These are phyloP conservation scores for Saccharomycopsis javanensis DNA, from an alignment of 805 yeast species.

Conservation along the genomic window DNA sequence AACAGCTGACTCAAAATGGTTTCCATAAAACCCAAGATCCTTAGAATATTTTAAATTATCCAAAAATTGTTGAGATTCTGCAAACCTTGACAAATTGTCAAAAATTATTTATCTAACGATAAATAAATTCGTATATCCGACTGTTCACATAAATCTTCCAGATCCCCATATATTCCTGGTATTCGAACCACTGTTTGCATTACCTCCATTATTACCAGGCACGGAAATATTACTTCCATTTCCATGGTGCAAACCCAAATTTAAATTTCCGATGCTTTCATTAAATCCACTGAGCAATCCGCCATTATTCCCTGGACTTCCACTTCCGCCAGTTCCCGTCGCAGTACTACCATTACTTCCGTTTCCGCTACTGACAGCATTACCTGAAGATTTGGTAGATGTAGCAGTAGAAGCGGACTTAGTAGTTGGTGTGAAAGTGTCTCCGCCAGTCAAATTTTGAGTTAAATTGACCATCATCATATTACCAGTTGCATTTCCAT, in stretches of 20 bases:
- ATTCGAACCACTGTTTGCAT: background rate
- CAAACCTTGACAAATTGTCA: too few relatives aligned
- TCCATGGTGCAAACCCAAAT: slow-evolving; percentile 3
- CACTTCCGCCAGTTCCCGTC: background rate
- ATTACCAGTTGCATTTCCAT: slow-evolving; percentile 1
- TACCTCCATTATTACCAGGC: background rate
- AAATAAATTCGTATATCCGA: too few relatives aligned
- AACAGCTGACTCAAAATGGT: too few relatives aligned
- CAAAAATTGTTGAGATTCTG: too few relatives aligned
- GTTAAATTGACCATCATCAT: slow-evolving; percentile 13
- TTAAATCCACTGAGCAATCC: slow-evolving; percentile 11
- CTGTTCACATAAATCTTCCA: background rate
- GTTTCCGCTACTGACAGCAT: background rate
- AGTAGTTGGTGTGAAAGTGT: slow-evolving; percentile 12
- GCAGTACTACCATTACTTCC: background rate
- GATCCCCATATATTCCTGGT: slow-evolving; percentile 7
- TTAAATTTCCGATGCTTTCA: slow-evolving; percentile 15
- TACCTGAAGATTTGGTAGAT: background rate
- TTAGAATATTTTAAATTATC: too few relatives aligned
- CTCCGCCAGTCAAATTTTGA: slow-evolving; percentile 19
- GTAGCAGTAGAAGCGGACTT: background rate
- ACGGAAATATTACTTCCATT: slow-evolving; percentile 11
- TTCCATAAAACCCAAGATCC: too few relatives aligned
- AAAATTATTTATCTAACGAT: too few relatives aligned
- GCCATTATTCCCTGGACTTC: slow-evolving; percentile 5